Evolutionary conservation across 2,329 filamentous ascomycete genomes (phyloP).

Genomic region (Setomelanomma holmii): DNA sequence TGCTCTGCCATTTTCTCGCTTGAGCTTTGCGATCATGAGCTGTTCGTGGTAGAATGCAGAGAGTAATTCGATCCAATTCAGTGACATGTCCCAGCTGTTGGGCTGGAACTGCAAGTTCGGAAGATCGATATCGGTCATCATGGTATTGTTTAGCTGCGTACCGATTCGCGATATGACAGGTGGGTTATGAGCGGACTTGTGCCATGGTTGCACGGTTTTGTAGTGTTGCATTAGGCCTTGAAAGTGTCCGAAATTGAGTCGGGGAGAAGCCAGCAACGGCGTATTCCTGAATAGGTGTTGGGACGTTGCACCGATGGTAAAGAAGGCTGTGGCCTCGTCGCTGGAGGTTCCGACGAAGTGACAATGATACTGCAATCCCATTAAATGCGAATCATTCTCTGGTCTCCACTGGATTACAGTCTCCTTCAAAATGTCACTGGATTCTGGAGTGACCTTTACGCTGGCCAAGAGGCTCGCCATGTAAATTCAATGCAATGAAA

Average conservation of each 20-base stretch:
- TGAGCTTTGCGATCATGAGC: background rate
- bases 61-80: background rate
- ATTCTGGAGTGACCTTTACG: too few species aligned
- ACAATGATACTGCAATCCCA: background rate
- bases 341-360: background rate
- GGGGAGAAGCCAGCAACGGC: too few species aligned
- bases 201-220: background rate
- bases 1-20: background rate
- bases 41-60: background rate
- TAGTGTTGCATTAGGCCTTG: background rate
- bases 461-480: too few species aligned
- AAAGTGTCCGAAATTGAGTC: background rate
- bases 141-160: background rate
- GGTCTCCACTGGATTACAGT: background rate
- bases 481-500: too few species aligned
- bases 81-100: background rate
- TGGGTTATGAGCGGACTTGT: background rate
- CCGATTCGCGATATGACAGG: background rate
- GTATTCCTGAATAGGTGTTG: too few species aligned
- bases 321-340: background rate
- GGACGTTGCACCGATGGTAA: too few species aligned
- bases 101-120: background rate
- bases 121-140: background rate
- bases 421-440: background rate
- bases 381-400: background rate